These are phyloP conservation scores for Daldinia bambusicola DNA, from an alignment of 495 filamentous ascomycete genomes.

Conservation along the genomic window DNA sequence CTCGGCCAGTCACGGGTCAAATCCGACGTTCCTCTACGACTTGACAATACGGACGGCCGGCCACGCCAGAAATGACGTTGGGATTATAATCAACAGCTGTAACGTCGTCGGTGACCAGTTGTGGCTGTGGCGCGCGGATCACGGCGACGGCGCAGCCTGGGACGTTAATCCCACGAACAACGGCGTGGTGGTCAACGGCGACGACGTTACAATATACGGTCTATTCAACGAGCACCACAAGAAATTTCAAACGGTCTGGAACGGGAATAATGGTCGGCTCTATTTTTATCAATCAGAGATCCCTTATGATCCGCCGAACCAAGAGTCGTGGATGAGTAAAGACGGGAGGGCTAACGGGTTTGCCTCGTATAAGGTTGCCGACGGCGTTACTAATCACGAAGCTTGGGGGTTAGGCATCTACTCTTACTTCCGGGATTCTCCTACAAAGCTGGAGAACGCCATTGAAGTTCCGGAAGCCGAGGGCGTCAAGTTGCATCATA, in stretches of 20 bases:
- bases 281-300: constrained; percentile 52
- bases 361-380: constrained; percentile 49
- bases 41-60: constrained; percentile 47
- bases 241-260: constrained; percentile 50
- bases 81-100: constrained; percentile 48
- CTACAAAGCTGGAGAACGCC: constrained; percentile 48
- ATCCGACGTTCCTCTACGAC: constrained; percentile 49
- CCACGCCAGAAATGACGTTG: constrained; percentile 42
- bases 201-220: constrained; percentile 48
- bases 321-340: constrained; percentile 45
- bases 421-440: constrained; percentile 49
- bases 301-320: constrained; percentile 48
- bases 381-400: constrained; percentile 42
- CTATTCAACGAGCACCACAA: constrained; percentile 50
- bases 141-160: constrained; percentile 46
- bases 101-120: constrained; percentile 47
- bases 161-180: constrained; percentile 46
- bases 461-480: constrained; percentile 42
- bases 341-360: constrained; percentile 42
- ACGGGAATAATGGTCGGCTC: constrained; percentile 45
- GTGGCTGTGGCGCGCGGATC: constrained; percentile 50
- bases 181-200: constrained; percentile 47
- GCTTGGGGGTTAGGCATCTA: constrained; percentile 49
- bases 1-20: constrained; percentile 29
- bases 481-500: constrained; percentile 44